A percentile compares a stretch with the other conserved stretches of the same genome.
phyloP scores from a whole-genome alignment of 768 basidiomycete species.

The Lactarius hatsudake region DNA sequence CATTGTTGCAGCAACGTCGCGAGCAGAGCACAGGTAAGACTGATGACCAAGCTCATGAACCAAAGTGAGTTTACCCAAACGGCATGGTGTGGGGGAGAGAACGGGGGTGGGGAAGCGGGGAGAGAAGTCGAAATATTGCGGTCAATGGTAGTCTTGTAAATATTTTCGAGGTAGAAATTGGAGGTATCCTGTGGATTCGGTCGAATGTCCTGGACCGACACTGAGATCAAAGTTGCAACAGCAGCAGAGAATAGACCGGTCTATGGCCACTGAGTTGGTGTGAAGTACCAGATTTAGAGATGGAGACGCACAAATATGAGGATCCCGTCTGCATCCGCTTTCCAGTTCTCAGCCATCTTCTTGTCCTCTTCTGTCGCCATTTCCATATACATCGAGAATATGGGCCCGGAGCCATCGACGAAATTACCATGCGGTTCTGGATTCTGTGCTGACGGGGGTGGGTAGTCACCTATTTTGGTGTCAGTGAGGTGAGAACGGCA shows the following conservation, averaged over 20 bases:
- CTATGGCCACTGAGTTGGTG: not conserved
- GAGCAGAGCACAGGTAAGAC: not conserved
- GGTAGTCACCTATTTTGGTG: not conserved
- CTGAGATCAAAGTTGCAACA: not conserved
- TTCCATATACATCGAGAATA: not conserved
- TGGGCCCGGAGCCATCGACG: not conserved
- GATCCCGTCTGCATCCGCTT: not conserved
- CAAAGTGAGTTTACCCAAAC: not conserved
- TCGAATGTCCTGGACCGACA: not conserved
- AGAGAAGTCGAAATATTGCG: not conserved
- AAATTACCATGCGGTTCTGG: not conserved
- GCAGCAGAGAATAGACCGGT: not conserved
- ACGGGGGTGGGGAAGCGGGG: not conserved
- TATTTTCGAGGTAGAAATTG: not conserved
- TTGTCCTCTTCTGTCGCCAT: not conserved
- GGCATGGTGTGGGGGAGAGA: not conserved
- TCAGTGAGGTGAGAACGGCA: too few relatives aligned
- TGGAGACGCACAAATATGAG: not conserved
- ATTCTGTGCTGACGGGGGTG: not conserved
- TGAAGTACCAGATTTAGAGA: too few relatives aligned
- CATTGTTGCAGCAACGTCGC: too few relatives aligned
- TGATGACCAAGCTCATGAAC: not conserved
- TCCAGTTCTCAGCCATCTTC: not conserved
- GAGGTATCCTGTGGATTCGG: not conserved
- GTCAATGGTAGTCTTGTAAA: accelerated